A percentile compares a stretch with the other conserved stretches of the same genome.
Evolutionary conservation across 495 filamentous ascomycete genomes (phyloP).

Genomic region (Aspergillus leporis): DNA sequence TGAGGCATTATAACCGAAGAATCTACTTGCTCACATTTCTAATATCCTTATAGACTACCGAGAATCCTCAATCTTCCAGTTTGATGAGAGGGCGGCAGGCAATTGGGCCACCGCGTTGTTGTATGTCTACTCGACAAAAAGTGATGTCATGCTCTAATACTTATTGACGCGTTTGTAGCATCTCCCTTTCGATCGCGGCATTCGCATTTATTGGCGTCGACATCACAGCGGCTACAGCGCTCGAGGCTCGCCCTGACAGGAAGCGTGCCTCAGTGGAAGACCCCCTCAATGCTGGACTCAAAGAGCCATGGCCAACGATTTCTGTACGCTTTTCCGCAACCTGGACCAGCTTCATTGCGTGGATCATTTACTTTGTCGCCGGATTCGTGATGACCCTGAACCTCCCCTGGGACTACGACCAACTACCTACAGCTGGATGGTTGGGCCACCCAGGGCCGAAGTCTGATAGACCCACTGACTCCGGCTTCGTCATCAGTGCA

Average conservation of each 20-base stretch:
- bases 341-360: slow-evolving; percentile 28
- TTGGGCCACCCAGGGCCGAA: slow-evolving; percentile 7
- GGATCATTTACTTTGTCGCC: slow-evolving; percentile 29
- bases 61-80: slow-evolving; percentile 21
- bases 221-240: slow-evolving; percentile 43
- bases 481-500: slow-evolving; percentile 43
- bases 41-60: slow-evolving; percentile 13
- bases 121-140: slow-evolving; percentile 20
- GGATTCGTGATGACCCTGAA: slow-evolving; percentile 37
- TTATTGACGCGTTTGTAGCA: slow-evolving; percentile 21
- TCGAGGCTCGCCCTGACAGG: slow-evolving; percentile 40
- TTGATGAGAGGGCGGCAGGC: slow-evolving; percentile 27
- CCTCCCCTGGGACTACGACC: slow-evolving; percentile 35
- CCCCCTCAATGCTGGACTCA: neutral
- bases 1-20: slow-evolving; percentile 7
- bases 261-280: neutral
- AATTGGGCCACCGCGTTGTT: slow-evolving; percentile 34
- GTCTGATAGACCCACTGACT: slow-evolving; percentile 11
- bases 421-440: slow-evolving; percentile 34
- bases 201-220: slow-evolving; percentile 50
- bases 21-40: neutral
- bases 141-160: neutral
- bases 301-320: slow-evolving; percentile 16
- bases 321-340: slow-evolving; percentile 34
- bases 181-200: slow-evolving; percentile 43